Percentiles rank a stretch among this genome's conserved stretches.
Conservation (phyloP, 208 protist genomes). For the Leishmania martiniquensis region DNA sequence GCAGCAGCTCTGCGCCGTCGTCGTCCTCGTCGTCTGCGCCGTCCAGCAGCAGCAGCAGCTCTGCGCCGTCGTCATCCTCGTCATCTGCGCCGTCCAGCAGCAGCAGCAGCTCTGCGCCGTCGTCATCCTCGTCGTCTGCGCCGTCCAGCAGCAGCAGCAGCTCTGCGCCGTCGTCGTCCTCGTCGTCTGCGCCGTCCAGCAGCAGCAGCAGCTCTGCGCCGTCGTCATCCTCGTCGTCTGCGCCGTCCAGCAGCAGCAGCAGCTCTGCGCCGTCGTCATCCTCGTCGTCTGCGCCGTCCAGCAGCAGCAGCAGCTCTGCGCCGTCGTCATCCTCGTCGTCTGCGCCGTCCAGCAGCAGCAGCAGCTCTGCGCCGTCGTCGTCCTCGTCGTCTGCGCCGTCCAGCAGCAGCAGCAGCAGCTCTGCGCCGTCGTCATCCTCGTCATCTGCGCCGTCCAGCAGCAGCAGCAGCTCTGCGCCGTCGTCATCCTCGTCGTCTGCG, state of each 20-base stretch:
- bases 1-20: slow-evolving; percentile 1
- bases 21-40: slow-evolving; percentile 1
- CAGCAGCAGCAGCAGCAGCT: slow-evolving; percentile 1
- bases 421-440: background rate
- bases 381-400: background rate
- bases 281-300: background rate
- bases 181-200: slow-evolving; percentile 2
- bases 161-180: background rate
- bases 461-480: background rate
- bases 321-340: background rate
- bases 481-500: background rate
- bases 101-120: background rate
- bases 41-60: slow-evolving; percentile 3
- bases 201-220: background rate
- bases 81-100: slow-evolving; percentile 1
- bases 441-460: background rate
- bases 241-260: background rate
- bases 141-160: slow-evolving; percentile 3
- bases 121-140: background rate
- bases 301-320: background rate
- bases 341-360: slow-evolving; percentile 1
- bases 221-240: background rate
- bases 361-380: background rate
- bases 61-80: background rate
- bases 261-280: background rate